Evolutionary conservation across 768 basidiomycete genomes (phyloP).

Genomic region (Kwoniella bestiolae): DNA sequence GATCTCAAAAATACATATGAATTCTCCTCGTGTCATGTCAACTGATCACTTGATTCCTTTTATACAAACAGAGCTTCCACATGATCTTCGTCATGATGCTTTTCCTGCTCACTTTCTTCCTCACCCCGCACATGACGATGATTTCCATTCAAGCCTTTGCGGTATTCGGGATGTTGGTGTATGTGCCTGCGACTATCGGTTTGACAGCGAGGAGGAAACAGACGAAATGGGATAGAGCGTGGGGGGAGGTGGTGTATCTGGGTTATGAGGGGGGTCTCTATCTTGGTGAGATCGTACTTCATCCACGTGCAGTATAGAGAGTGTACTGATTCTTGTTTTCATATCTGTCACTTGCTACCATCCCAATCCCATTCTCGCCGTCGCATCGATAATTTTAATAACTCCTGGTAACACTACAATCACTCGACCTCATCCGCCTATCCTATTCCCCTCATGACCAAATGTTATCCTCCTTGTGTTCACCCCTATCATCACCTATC

Average conservation of each 20-base stretch:
- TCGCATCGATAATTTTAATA: too few species aligned
- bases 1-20: too few species aligned
- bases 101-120: conserved; percentile 6
- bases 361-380: too few species aligned
- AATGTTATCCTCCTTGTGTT: too few species aligned
- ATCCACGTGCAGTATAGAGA: not conserved
- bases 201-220: conserved; percentile 5
- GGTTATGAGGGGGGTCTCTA: not conserved
- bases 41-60: not conserved
- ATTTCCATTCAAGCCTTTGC: conserved; percentile 6
- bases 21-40: not conserved
- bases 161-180: conserved; percentile 4
- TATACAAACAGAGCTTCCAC: not conserved
- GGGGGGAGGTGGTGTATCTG: conserved; percentile 14
- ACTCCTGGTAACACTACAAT: too few species aligned
- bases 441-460: too few species aligned
- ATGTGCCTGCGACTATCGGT: conserved; percentile 6
- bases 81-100: conserved; percentile 1
- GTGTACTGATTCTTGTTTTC: too few species aligned
- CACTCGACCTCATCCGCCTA: too few species aligned
- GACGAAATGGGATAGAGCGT: conserved; percentile 10
- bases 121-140: conserved; percentile 4
- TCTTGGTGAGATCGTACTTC: conserved; percentile 2
- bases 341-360: too few species aligned
- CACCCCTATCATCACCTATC: not conserved